Percentiles rank a stretch among this genome's conserved stretches.
Conservation (phyloP, 352 stramenopile genomes). For the Phytophthora nicotianae region DNA sequence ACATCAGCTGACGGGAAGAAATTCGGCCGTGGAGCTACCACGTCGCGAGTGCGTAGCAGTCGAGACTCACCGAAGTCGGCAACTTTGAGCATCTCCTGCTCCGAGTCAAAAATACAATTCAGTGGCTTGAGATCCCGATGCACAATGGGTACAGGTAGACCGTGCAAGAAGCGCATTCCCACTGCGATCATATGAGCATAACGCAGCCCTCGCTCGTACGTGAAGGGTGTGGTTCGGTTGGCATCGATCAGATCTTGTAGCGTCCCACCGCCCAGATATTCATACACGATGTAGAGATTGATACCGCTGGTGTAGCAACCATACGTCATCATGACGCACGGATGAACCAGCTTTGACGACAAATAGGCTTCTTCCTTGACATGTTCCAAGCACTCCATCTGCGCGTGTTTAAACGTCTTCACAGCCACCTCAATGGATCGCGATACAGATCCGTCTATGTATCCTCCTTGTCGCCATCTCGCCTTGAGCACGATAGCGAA, state of each 20-base stretch:
- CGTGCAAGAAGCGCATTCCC: constrained; percentile 82
- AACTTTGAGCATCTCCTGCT: constrained; percentile 80
- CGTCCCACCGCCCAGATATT: constrained; percentile 83
- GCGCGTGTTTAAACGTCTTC: constrained; percentile 83
- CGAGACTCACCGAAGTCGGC: constrained; percentile 82
- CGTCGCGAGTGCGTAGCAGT: constrained; percentile 67
- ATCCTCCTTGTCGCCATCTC: constrained; percentile 62
- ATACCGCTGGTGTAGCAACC: constrained; percentile 81
- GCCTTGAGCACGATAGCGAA: constrained; percentile 81
- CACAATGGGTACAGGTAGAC: constrained; percentile 74
- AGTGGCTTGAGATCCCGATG: constrained; percentile 82
- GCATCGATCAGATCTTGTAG: constrained; percentile 76
- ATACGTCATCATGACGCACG: constrained; percentile 86
- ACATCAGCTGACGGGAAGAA: constrained; percentile 70
- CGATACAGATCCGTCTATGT: constrained; percentile 45
- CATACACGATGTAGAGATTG: constrained; percentile 85
- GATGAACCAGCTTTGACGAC: constrained; percentile 77
- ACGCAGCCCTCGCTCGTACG: constrained; percentile 68
- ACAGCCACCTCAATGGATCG: constrained; percentile 74
- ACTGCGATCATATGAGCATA: constrained; percentile 86
- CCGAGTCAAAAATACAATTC: constrained; percentile 84
- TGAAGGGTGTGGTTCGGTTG: constrained; percentile 40
- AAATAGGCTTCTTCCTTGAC: constrained; percentile 86
- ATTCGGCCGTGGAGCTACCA: constrained; percentile 48
- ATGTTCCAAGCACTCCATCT: constrained; percentile 77